Evolutionary conservation across 2,329 filamentous ascomycete species (phyloP).

Genomic region (Sclerotinia nivalis): DNA sequence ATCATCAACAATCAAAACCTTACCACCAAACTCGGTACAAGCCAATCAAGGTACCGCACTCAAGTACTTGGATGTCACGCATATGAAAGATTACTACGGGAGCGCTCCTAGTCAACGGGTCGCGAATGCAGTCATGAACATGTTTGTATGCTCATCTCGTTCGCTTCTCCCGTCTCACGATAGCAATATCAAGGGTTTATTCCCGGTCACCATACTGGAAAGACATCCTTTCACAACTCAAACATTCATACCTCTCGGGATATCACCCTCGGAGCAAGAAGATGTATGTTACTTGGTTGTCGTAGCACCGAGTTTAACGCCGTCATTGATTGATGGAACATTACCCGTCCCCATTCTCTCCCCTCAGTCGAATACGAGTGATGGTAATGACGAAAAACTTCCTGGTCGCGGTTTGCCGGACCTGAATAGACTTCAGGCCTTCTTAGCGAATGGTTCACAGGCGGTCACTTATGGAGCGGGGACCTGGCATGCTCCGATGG

Average conservation of each 20-base stretch:
- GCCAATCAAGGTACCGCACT: constrained; percentile 87
- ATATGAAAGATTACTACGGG: constrained; percentile 69
- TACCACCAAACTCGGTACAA: constrained; percentile 52
- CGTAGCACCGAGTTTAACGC: constrained; percentile 74
- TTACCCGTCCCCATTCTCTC: constrained; percentile 48
- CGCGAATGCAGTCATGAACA: constrained; percentile 70
- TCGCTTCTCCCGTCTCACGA: constrained; percentile 46
- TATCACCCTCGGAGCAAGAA: constrained; percentile 47
- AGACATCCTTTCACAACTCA: constrained; percentile 93
- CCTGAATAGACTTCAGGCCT: constrained; percentile 68
- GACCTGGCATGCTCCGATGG: constrained; percentile 96
- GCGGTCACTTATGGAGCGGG: constrained; percentile 90
- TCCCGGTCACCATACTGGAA: constrained; percentile 76
- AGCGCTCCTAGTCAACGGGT: constrained; percentile 59
- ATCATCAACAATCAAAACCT: constrained; percentile 42
- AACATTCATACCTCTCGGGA: constrained; percentile 79
- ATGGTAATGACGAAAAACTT: constrained; percentile 20
- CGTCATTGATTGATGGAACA: constrained; percentile 42
- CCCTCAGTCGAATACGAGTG: constrained; percentile 13
- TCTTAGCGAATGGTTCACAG: constrained; percentile 74
- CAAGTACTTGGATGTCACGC: constrained; percentile 81
- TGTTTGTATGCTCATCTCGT: constrained; percentile 83
- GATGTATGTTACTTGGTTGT: constrained; percentile 74
- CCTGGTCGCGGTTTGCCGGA: constrained; percentile 61
- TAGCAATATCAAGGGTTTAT: constrained; percentile 44